A percentile compares a stretch with the other conserved stretches of the same genome.
Evolutionary conservation across 73 alveolate genomes (phyloP).

Genomic region (Effrenium voratum): DNA sequence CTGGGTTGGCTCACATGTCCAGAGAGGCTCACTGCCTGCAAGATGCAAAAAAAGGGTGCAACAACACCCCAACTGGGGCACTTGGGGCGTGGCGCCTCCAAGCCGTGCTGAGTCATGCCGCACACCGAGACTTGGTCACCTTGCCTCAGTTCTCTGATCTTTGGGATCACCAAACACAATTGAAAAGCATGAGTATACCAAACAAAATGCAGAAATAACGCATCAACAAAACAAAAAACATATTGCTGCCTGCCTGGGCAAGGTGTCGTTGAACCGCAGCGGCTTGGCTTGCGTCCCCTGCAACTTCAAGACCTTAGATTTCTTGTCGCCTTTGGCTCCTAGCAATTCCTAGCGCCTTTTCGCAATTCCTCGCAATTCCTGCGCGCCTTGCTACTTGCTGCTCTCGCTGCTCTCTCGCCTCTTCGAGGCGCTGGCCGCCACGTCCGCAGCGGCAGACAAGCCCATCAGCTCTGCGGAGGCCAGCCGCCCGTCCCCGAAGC

Average conservation of each 20-base stretch:
- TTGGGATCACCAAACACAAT: neutral
- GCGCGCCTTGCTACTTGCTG: neutral
- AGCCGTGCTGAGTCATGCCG: conserved; percentile 73
- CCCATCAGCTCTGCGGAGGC: conserved; percentile 26
- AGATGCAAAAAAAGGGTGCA: neutral
- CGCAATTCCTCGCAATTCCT: neutral
- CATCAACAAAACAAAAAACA: neutral
- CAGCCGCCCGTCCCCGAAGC: conserved; percentile 66
- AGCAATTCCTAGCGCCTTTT: neutral
- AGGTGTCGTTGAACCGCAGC: neutral
- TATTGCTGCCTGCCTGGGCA: neutral
- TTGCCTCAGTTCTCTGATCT: conserved; percentile 24
- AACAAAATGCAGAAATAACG: neutral
- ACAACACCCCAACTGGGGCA: neutral
- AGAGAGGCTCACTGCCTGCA: conserved; percentile 48
- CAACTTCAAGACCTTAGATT: too few relatives aligned
- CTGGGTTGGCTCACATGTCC: conserved; percentile 87
- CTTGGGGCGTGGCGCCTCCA: neutral
- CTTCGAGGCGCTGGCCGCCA: neutral
- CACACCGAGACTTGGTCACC: conserved; percentile 75
- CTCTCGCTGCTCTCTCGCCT: neutral
- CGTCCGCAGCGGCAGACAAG: neutral
- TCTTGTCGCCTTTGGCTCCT: neutral
- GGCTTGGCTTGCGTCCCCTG: neutral
- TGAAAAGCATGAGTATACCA: neutral